phyloP scores from a whole-genome alignment of 2,329 filamentous ascomycete species.

The Cryphonectria naterciae region DNA sequence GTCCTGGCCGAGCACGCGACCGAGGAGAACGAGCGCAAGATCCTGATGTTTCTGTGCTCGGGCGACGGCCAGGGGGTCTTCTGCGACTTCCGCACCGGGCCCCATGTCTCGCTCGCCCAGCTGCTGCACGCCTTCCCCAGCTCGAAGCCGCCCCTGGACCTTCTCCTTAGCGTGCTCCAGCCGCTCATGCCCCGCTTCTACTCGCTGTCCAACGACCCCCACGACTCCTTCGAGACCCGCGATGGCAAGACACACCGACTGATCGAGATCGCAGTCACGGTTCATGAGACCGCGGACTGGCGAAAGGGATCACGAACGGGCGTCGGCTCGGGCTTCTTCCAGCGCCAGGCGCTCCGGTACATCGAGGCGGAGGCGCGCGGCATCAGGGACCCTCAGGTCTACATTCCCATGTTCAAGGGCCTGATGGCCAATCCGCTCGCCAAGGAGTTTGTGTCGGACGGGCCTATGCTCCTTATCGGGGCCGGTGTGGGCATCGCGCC shows the following conservation, averaged over 20 bases:
- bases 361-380: conserved; percentile 69
- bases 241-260: conserved; percentile 75
- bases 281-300: conserved; percentile 88
- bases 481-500: conserved; percentile 96
- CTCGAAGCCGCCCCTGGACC: conserved; percentile 82
- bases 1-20: conserved; percentile 83
- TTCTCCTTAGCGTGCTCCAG: conserved; percentile 77
- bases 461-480: conserved; percentile 96
- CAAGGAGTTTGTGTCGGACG: conserved; percentile 87
- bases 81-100: conserved; percentile 90
- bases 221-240: conserved; percentile 70
- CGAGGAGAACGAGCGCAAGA: conserved; percentile 83
- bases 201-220: conserved; percentile 94
- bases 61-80: conserved; percentile 90
- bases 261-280: conserved; percentile 94
- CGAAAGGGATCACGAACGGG: conserved; percentile 73
- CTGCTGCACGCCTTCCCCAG: conserved; percentile 91
- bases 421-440: conserved; percentile 97
- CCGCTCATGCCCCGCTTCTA: conserved; percentile 98
- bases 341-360: conserved; percentile 77
- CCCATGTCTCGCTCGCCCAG: conserved; percentile 83
- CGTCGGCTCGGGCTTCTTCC: conserved; percentile 90
- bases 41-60: conserved; percentile 83
- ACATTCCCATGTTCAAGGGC: conserved; percentile 96
- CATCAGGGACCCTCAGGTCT: conserved; percentile 62